Evolutionary conservation across 352 stramenopile species (phyloP).

Genomic region (Chrysophaeum taylorii): DNA sequence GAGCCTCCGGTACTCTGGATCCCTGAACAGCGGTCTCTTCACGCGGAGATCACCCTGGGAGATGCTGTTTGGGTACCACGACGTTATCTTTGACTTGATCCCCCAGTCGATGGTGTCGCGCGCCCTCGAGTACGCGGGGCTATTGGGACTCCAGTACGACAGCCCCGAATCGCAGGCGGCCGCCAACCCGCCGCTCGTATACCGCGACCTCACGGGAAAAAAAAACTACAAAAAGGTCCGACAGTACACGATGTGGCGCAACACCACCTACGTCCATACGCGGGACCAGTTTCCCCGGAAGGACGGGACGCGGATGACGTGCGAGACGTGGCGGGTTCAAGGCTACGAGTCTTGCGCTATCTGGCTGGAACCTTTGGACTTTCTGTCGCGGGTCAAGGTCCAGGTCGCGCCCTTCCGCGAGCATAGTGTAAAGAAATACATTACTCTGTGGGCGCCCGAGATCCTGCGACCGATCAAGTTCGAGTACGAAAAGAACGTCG

Average conservation of each 20-base stretch:
- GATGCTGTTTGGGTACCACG: background rate
- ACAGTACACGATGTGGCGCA: background rate
- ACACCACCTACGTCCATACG: background rate
- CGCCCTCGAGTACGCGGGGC: background rate
- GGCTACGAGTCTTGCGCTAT: background rate
- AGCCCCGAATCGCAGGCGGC: background rate
- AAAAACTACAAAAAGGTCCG: background rate
- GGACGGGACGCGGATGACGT: background rate
- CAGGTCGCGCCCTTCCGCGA: background rate
- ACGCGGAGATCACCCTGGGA: background rate
- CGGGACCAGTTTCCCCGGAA: background rate
- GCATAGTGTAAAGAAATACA: background rate
- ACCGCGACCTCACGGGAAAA: background rate
- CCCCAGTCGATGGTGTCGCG: background rate
- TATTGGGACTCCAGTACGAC: background rate
- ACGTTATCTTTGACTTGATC: background rate
- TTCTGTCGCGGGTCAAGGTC: background rate
- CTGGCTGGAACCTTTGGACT: background rate
- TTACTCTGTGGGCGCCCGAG: background rate
- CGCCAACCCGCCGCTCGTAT: background rate
- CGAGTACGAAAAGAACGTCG: background rate
- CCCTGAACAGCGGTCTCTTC: slow-evolving; percentile 7
- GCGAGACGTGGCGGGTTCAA: background rate
- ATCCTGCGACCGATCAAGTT: background rate
- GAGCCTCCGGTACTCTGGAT: background rate